Evolutionary conservation across 352 stramenopile species (phyloP).

Genomic region (Globisporangium apiculatum): DNA sequence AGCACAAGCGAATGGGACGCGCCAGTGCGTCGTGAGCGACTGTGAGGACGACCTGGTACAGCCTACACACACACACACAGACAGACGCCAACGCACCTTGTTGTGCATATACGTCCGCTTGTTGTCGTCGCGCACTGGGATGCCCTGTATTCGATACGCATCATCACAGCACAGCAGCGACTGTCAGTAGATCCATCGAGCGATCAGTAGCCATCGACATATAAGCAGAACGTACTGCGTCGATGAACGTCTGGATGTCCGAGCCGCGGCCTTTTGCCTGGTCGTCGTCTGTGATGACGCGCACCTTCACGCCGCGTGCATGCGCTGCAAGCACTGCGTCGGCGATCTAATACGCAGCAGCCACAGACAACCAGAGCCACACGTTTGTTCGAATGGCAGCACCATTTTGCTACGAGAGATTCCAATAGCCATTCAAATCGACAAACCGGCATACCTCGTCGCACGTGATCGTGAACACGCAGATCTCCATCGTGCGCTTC

Average conservation of each 20-base stretch:
- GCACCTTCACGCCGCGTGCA: conserved; percentile 38
- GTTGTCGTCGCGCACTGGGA: conserved; percentile 54
- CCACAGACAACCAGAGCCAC: conserved; percentile 1
- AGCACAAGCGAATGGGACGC: background rate
- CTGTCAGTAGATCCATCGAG: too few relatives aligned
- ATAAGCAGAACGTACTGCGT: conserved; percentile 27
- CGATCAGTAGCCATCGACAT: background rate
- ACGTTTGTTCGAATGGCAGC: background rate
- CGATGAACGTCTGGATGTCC: conserved; percentile 71
- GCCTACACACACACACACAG: background rate
- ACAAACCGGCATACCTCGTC: conserved; percentile 31
- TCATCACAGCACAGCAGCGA: background rate
- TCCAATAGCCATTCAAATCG: too few relatives aligned
- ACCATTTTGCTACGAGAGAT: background rate
- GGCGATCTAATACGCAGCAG: conserved; percentile 28
- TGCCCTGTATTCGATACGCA: conserved; percentile 25
- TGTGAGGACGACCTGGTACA: background rate
- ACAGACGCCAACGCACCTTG: conserved; percentile 28
- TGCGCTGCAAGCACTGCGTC: conserved; percentile 50
- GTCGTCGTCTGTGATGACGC: conserved; percentile 60
- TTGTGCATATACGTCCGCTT: conserved; percentile 61
- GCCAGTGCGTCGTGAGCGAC: background rate
- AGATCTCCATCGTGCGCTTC: conserved; percentile 52
- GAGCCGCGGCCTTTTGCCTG: conserved; percentile 51
- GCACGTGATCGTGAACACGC: conserved; percentile 70